phyloP scores from a whole-genome alignment of 2,329 filamentous ascomycete species.

The Exophiala mesophila region DNA sequence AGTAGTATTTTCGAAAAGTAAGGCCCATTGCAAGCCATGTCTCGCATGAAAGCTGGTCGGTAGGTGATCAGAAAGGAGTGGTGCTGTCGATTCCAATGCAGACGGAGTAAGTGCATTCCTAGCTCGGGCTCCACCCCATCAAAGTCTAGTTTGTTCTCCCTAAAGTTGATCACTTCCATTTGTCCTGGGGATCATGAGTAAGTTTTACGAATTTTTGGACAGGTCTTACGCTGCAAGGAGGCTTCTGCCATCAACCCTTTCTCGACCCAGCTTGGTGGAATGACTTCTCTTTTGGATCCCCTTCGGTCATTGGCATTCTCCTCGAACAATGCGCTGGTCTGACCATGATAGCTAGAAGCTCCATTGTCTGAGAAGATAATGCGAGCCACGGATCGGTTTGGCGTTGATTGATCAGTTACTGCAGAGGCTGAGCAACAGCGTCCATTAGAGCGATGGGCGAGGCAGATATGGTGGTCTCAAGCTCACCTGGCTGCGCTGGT shows the following conservation, averaged over 20 bases:
- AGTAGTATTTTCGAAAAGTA: conserved; percentile 55
- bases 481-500: neutral
- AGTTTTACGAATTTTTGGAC: conserved; percentile 29
- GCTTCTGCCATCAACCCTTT: conserved; percentile 46
- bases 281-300: neutral
- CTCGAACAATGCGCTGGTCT: conserved; percentile 9
- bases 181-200: neutral
- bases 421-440: neutral
- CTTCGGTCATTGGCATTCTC: conserved; percentile 4
- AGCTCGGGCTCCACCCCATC: conserved; percentile 51
- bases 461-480: neutral
- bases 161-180: conserved; percentile 31
- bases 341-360: conserved; percentile 8
- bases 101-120: conserved; percentile 47
- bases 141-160: conserved; percentile 48
- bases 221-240: conserved; percentile 47
- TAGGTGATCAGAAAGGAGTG: conserved; percentile 48
- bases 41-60: conserved; percentile 50
- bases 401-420: neutral
- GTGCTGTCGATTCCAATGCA: conserved; percentile 54
- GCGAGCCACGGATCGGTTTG: conserved; percentile 3
- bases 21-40: conserved; percentile 50
- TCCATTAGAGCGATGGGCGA: neutral
- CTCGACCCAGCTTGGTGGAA: conserved; percentile 28
- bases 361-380: conserved; percentile 8